Percentiles rank a stretch among this genome's conserved stretches.
These are phyloP conservation scores for Rubus parviflorus DNA, from an alignment of 306 rosid genomes.

Conservation along the genomic window DNA sequence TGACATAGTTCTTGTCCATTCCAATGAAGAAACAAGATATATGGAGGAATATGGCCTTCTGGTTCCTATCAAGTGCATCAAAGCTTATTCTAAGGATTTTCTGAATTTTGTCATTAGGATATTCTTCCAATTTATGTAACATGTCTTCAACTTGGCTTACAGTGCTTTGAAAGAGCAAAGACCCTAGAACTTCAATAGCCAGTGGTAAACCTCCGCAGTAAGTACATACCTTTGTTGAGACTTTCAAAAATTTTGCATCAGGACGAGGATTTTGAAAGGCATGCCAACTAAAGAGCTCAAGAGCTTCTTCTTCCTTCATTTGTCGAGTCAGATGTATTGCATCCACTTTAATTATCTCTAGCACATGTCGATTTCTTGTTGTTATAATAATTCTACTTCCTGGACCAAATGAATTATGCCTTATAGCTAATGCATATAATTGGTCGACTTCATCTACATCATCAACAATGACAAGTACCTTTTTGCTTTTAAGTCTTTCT, in stretches of 20 bases:
- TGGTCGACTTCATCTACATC: background rate
- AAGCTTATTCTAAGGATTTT: background rate
- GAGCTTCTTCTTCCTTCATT: conserved; percentile 25
- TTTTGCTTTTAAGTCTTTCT: background rate
- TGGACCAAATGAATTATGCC: background rate
- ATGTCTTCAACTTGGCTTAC: background rate
- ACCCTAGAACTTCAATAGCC: conserved; percentile 42
- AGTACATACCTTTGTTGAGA: conserved; percentile 8
- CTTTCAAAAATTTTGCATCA: background rate
- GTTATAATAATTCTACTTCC: conserved; percentile 19
- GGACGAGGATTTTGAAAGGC: conserved; percentile 29
- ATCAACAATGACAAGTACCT: background rate
- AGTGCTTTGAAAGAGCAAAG: conserved; percentile 20
- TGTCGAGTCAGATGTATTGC: background rate
- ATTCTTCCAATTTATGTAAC: background rate
- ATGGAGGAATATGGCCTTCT: background rate
- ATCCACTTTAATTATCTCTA: background rate
- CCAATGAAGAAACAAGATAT: background rate
- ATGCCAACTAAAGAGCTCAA: conserved; percentile 32
- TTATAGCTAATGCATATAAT: background rate
- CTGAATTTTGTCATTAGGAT: background rate
- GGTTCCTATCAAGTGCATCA: background rate
- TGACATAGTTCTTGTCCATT: background rate
- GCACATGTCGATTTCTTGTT: conserved; percentile 17
- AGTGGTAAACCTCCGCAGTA: conserved; percentile 40